These are phyloP conservation scores for Pseudomassariella vexata DNA, from an alignment of 2,329 filamentous ascomycete species.

Conservation along the genomic window DNA sequence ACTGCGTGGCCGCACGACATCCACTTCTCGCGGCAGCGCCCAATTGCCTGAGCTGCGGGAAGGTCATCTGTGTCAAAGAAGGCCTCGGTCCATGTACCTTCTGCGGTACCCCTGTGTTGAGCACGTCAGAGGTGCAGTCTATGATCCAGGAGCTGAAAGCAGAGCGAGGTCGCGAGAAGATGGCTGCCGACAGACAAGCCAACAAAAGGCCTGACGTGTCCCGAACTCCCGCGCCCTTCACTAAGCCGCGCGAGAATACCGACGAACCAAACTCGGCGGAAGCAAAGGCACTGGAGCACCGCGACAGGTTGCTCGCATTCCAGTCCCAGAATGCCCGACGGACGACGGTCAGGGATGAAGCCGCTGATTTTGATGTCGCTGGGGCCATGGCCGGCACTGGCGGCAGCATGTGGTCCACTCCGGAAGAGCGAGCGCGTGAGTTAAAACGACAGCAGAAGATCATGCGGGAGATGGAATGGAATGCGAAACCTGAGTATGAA, in stretches of 20 bases:
- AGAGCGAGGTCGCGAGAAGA: constrained; percentile 81
- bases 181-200: constrained; percentile 70
- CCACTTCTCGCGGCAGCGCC: constrained; percentile 85
- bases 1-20: constrained; percentile 83
- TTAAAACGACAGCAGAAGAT: constrained; percentile 82
- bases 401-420: constrained; percentile 77
- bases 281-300: constrained; percentile 66
- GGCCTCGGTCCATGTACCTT: constrained; percentile 92
- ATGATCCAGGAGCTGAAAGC: constrained; percentile 81
- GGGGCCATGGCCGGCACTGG: constrained; percentile 34
- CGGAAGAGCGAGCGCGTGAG: constrained; percentile 75
- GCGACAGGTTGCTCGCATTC: constrained; percentile 74
- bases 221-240: constrained; percentile 54
- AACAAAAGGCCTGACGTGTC: constrained; percentile 63
- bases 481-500: constrained; percentile 79
- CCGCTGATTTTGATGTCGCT: constrained; percentile 54
- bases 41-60: constrained; percentile 88
- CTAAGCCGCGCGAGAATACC: constrained; percentile 33
- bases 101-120: constrained; percentile 71
- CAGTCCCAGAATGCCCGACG: constrained; percentile 81
- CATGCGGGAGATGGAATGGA: constrained; percentile 81
- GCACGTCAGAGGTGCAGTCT: constrained; percentile 66
- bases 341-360: constrained; percentile 83
- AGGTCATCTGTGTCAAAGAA: constrained; percentile 92
- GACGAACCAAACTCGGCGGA: constrained; percentile 48